Conservation (phyloP, 306 rosid genomes). For the Canavalia gladiata region DNA sequence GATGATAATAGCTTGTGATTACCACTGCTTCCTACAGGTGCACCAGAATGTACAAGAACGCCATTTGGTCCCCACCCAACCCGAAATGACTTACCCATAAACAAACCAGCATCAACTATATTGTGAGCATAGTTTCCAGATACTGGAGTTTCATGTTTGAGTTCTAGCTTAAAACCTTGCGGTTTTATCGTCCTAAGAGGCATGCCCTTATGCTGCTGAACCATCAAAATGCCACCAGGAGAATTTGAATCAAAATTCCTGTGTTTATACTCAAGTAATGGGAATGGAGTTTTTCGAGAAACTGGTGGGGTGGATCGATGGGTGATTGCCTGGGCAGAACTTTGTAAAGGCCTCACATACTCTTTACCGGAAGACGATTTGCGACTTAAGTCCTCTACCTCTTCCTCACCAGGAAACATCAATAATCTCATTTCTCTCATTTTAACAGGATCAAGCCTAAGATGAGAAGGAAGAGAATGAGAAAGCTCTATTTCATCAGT, state of each 20-base stretch:
- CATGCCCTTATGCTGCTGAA: conserved; percentile 75
- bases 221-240: conserved; percentile 84
- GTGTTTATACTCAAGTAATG: conserved; percentile 83
- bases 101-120: conserved; percentile 94
- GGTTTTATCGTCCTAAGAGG: conserved; percentile 64
- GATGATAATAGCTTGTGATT: conserved; percentile 71
- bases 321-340: conserved; percentile 59
- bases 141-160: conserved; percentile 75
- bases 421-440: conserved; percentile 94
- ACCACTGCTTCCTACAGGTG: conserved; percentile 65
- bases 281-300: conserved; percentile 83
- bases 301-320: conserved; percentile 66
- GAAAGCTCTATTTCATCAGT: conserved; percentile 67
- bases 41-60: conserved; percentile 84
- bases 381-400: conserved; percentile 56
- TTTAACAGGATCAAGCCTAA: conserved; percentile 90
- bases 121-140: conserved; percentile 66
- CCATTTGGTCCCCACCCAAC: conserved; percentile 99
- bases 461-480: conserved; percentile 96
- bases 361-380: conserved; percentile 65
- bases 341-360: conserved; percentile 58
- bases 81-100: conserved; percentile 97
- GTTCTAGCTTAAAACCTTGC: conserved; percentile 85
- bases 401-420: conserved; percentile 79
- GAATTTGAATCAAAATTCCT: conserved; percentile 79